Conservation (phyloP, 2,329 filamentous ascomycete genomes). For the Exophiala sp. region DNA sequence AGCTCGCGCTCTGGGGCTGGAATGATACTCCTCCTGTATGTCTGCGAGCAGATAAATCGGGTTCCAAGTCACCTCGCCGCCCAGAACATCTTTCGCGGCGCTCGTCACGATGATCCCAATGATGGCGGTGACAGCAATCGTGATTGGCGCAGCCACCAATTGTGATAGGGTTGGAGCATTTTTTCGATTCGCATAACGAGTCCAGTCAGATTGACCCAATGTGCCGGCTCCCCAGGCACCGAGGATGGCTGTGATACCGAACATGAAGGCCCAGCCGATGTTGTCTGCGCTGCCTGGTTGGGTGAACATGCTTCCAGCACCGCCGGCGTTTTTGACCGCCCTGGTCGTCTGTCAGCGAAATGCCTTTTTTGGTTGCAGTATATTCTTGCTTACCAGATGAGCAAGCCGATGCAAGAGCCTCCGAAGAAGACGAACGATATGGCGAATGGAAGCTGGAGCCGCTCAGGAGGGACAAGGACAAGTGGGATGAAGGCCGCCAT, state of each 20-base stretch:
- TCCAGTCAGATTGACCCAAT: constrained; percentile 30
- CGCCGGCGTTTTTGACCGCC: constrained; percentile 23
- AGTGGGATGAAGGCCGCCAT: constrained; percentile 27
- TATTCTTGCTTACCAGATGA: constrained; percentile 26
- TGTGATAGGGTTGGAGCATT: constrained; percentile 30
- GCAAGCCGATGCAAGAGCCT: constrained; percentile 24
- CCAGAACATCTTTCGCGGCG: constrained; percentile 30
- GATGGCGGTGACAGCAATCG: constrained; percentile 36
- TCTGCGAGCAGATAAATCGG: constrained; percentile 36
- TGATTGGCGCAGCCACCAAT: constrained; percentile 33
- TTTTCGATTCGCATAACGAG: constrained; percentile 29
- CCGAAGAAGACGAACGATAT: constrained; percentile 28
- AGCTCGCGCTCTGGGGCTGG: constrained; percentile 34
- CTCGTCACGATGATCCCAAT: constrained; percentile 38
- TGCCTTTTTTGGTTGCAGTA: too few relatives aligned
- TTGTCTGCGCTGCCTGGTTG: constrained; percentile 17
- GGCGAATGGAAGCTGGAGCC: constrained; percentile 27
- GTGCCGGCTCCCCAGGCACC: constrained; percentile 30
- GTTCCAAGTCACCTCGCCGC: constrained; percentile 36
- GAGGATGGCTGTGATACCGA: constrained; percentile 29
- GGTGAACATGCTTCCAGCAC: constrained; percentile 26
- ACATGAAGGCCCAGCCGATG: constrained; percentile 28
- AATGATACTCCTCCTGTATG: constrained; percentile 33
- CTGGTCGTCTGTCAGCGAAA: constrained; percentile 10
- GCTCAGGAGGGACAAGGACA: constrained; percentile 26